Percentiles rank a stretch among this genome's conserved stretches.
Evolutionary conservation across 805 yeast species (phyloP).

Genomic region (Zygoascus ofunaensis): DNA sequence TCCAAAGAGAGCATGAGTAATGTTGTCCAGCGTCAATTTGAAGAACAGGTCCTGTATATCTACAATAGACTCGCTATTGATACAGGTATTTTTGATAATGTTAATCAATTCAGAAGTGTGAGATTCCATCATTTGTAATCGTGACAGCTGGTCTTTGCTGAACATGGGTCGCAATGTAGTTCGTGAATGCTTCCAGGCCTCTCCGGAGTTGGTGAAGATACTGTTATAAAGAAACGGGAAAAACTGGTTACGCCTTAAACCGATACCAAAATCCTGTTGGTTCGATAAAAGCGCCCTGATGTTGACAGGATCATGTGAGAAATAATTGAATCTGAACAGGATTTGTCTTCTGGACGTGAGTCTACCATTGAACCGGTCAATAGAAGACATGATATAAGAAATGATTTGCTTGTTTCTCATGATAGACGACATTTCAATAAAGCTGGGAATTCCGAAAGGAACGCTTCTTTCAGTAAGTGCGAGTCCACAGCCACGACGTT

Average conservation of each 20-base stretch:
- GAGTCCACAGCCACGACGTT: not conserved
- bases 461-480: not conserved
- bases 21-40: conserved; percentile 27
- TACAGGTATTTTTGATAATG: conserved; percentile 7
- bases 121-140: conserved; percentile 19
- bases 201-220: conserved; percentile 30
- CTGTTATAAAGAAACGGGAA: conserved; percentile 29
- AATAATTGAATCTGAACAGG: conserved; percentile 1
- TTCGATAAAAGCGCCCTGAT: conserved; percentile 27
- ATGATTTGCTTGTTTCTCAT: not conserved
- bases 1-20: conserved; percentile 30
- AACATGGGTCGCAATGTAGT: conserved; percentile 32
- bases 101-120: conserved; percentile 22
- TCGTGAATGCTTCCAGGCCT: conserved; percentile 31
- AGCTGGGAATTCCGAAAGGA: not conserved
- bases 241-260: conserved; percentile 21
- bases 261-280: conserved; percentile 27
- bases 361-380: too few species aligned
- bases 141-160: conserved; percentile 26
- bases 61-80: conserved; percentile 12
- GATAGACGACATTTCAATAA: not conserved
- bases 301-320: conserved; percentile 27
- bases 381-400: not conserved
- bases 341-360: not conserved
- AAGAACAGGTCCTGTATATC: conserved; percentile 26